Conservation (phyloP, 192 early-diverging fungal genomes). For the Dissophora ornata region DNA sequence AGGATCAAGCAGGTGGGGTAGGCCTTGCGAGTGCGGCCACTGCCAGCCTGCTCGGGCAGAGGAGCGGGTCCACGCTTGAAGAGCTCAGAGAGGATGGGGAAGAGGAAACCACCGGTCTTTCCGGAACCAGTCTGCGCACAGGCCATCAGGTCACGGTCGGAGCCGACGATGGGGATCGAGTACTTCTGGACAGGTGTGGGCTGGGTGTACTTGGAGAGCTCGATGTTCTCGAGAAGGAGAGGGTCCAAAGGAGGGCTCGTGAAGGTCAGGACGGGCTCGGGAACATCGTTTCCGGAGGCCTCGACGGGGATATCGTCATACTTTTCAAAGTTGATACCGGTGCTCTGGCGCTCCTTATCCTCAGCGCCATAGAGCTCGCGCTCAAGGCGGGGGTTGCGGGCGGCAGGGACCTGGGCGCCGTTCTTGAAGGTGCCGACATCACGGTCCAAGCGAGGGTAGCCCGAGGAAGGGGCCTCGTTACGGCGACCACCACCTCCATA, state of each 20-base stretch:
- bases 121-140: conserved; percentile 98
- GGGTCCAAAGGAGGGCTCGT: conserved; percentile 78
- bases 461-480: conserved; percentile 47
- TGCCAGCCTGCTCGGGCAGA: conserved; percentile 59
- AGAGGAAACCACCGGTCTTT: conserved; percentile 97
- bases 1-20: conserved; percentile 87
- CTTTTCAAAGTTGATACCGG: conserved; percentile 99
- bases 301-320: conserved; percentile 99
- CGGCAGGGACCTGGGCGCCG: conserved; percentile 82
- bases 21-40: conserved; percentile 75
- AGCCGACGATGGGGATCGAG: conserved; percentile 84
- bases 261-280: conserved; percentile 71
- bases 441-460: conserved; percentile 58
- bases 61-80: conserved; percentile 85
- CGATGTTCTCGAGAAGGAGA: conserved; percentile 90
- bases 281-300: conserved; percentile 77
- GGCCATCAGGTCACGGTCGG: conserved; percentile 96
- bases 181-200: conserved; percentile 98
- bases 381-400: conserved; percentile 84
- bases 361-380: conserved; percentile 81
- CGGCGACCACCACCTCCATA: conserved; percentile 59
- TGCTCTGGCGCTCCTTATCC: conserved; percentile 80
- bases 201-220: conserved; percentile 84
- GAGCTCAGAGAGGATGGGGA: conserved; percentile 94
- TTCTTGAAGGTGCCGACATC: conserved; percentile 60